phyloP scores from a whole-genome alignment of 2,329 filamentous ascomycete genomes.

The Aspergillus calidoustus region DNA sequence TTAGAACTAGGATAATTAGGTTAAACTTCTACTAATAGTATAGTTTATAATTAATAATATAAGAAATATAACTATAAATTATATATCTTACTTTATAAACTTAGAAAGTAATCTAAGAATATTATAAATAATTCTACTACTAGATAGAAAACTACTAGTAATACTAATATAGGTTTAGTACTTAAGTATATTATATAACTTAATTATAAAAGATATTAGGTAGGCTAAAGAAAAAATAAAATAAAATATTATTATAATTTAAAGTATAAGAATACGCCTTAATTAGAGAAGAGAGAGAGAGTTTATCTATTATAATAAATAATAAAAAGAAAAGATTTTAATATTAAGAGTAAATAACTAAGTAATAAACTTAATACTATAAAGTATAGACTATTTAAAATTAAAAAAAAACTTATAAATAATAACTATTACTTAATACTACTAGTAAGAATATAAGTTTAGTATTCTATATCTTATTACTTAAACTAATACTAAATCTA shows the following conservation, averaged over 20 bases:
- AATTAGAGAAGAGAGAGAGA: too few species aligned
- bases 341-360: too few species aligned
- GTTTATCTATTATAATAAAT: too few species aligned
- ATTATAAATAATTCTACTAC: slow-evolving; percentile 1
- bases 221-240: background rate
- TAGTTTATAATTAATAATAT: slow-evolving; percentile 10
- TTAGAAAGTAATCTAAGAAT: background rate
- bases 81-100: slow-evolving; percentile 2
- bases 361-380: too few species aligned
- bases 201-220: slow-evolving; percentile 4
- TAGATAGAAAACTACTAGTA: background rate
- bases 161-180: background rate
- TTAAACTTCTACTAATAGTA: background rate
- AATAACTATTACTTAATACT: too few species aligned
- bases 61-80: slow-evolving; percentile 2
- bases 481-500: background rate
- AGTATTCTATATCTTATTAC: slow-evolving; percentile 2
- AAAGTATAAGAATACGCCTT: background rate
- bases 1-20: slow-evolving; percentile 1
- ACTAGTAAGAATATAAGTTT: slow-evolving; percentile 2
- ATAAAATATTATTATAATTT: slow-evolving; percentile 7
- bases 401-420: too few species aligned
- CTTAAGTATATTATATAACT: background rate
- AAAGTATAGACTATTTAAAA: too few species aligned
- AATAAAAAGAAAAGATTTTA: too few species aligned